Conservation (phyloP, 371 early-diverging fungal species). For the Capillidium heterosporum region DNA sequence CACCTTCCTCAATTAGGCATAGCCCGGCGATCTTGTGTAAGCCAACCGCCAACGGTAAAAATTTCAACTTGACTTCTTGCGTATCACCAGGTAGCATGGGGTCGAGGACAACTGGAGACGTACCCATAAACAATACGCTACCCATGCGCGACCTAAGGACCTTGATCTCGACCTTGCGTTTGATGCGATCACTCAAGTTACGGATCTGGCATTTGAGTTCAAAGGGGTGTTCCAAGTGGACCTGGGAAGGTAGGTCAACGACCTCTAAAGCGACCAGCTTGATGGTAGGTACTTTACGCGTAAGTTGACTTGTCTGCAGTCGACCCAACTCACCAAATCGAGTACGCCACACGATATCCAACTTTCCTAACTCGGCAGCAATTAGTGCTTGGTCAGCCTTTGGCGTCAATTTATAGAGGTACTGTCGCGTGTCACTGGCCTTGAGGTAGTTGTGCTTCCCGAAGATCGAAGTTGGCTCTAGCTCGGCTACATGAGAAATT, state of each 20-base stretch:
- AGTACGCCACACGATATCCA: constrained; percentile 87
- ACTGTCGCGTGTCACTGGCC: constrained; percentile 73
- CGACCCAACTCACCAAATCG: constrained; percentile 71
- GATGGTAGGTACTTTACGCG: constrained; percentile 57
- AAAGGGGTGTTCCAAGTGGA: constrained; percentile 43
- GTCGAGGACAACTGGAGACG: constrained; percentile 41
- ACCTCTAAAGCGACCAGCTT: constrained; percentile 58
- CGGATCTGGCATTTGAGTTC: constrained; percentile 13
- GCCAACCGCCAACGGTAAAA: constrained; percentile 68
- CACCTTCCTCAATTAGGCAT: constrained; percentile 23
- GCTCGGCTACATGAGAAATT: background rate
- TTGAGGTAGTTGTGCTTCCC: constrained; percentile 31
- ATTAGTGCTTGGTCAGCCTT: constrained; percentile 29
- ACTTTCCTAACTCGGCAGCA: constrained; percentile 66
- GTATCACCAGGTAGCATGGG: constrained; percentile 33
- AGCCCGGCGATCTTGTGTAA: constrained; percentile 71
- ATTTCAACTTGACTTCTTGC: constrained; percentile 46
- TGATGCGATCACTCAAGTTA: background rate
- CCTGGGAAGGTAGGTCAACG: constrained; percentile 21
- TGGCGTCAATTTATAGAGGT: constrained; percentile 67
- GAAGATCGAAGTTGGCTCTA: constrained; percentile 23
- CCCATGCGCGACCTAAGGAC: constrained; percentile 66
- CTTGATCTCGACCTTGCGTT: constrained; percentile 39
- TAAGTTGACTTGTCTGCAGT: constrained; percentile 84
- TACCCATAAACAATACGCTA: constrained; percentile 58